Base-by-base conservation (phyloP, 2,329 filamentous ascomycete genomes). In the Monilinia polystroma region DNA sequence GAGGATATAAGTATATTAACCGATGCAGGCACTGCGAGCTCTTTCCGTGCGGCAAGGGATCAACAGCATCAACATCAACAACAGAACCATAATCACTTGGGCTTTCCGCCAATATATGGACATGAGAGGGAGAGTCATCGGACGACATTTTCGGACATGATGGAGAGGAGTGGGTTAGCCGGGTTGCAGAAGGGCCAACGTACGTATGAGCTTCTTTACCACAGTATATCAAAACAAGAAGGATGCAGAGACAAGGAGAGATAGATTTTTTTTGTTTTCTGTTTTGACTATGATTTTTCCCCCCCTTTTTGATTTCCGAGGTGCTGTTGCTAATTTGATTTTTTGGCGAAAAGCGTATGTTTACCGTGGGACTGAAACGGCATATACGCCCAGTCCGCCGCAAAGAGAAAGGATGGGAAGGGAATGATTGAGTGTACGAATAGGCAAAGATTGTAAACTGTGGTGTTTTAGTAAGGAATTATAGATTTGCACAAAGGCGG, bases 1-100 rank as follows among this genome's bases (percentile, higher is more conserved):
- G 80, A 83, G 73, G 81, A 80, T 75, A 85, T 85, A 74, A 81
- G 83, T 69, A 78, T 86, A 11, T 85, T 83, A 67, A 81, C 81
- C 1, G 83, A 84, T 70, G 80, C 81, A 26, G 75, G 77, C 59
- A 81, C 79, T 1, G 78, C 81, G 32, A 77, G 73, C 4, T 67
- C 71, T 12, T 57, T 75, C 47, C 58, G 73, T 47, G 66, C 66
- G 47, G 65, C 66, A 32, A 58, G 68, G 43, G 47, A 54, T 43
- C 58, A 60, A 38, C 57, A 60, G n/a, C 20, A 60, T 10, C 43
- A 35, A 6, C 26, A 12, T 14, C 55, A 54, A 16, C 54, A 43
- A 29, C 45, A 58, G n/a, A 45, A 38, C n/a, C 12, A 6, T 2
- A 49, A 57, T 54, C 55, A 66, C 29, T 63, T 68, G 16, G 29